Evolutionary conservation across 345 rosid genomes (phyloP).

Genomic region (Erysimum cheiranthoides): DNA sequence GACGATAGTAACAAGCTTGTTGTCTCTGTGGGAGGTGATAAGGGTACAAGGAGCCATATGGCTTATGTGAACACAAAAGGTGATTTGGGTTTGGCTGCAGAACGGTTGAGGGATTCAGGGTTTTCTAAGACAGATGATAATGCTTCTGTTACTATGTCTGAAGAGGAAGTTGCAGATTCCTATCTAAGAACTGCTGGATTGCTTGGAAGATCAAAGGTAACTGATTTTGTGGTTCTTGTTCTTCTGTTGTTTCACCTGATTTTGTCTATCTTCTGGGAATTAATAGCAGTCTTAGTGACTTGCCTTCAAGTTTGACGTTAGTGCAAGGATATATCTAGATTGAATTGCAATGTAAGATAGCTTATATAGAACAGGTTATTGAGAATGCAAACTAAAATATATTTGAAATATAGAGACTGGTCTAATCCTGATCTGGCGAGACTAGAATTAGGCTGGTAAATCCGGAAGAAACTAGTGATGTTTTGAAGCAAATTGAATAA

Average conservation of each 20-base stretch:
- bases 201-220: conserved; percentile 78
- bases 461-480: not conserved
- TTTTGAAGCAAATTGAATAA: not conserved
- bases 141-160: conserved; percentile 45
- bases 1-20: conserved; percentile 54
- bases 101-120: conserved; percentile 56
- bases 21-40: conserved; percentile 45
- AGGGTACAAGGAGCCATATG: conserved; percentile 41
- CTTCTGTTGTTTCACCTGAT: not conserved
- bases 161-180: conserved; percentile 63
- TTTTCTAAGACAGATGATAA: conserved; percentile 46
- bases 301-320: conserved; percentile 10
- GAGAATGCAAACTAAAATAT: not conserved
- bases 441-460: conserved; percentile 10
- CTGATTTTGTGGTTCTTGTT: not conserved
- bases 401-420: not conserved
- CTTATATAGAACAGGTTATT: not conserved
- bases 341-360: conserved; percentile 5
- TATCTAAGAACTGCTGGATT: conserved; percentile 62
- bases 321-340: not conserved
- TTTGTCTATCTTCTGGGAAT: not conserved
- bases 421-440: not conserved
- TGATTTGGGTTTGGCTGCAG: conserved; percentile 49
- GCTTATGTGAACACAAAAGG: conserved; percentile 40
- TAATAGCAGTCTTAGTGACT: not conserved